Base-by-base conservation (phyloP, 805 yeast species). In the Hanseniaspora meyeri region DNA sequence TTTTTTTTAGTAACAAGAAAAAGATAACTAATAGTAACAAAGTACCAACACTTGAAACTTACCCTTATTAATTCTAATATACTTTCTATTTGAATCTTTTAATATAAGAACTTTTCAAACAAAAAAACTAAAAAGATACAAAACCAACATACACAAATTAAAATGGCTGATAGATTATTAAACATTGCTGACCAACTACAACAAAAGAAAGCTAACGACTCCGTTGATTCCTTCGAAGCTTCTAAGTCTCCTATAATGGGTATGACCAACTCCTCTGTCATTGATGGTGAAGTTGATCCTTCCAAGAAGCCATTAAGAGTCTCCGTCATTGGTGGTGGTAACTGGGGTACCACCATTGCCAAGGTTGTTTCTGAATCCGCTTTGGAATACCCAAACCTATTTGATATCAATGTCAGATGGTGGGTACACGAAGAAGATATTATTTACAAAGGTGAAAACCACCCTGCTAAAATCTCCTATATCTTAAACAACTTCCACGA, bases 291-390 rank as follows among this genome's bases (percentile, higher is more conserved):
- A 17, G 61, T 57, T 45, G 53, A 63, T 38, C 55, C 55, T 9
- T 31, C 43, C 24, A 51, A 51, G 20, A 51, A 51, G 31, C 78
- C 77, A 24, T 81, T 74, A 72, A 78, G 75, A 64, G 77, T 83
- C 45, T 75, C 89, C 43, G 87, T 89, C 56, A 82, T 93, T 61
- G 98, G 98, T 43, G 89, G 97, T 34, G 98, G 97, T 68, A 91
- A 91, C 73, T 91, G 98, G 86, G 98, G 98, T 61, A 88, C 96
- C 40, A 91, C 97, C 19, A 89, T 93, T 56, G 97, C 97, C 60
- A 91, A 93, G 70, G 88, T 91, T 47, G 83, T 89, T 31, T 89
- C 97, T 40, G 97, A 93, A 71, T 90, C 89, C 70, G 76, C 90
- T 45, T 76, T 76, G 19, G 76, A 80, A 40, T 72, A 87, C 65